Conservation (phyloP, 331 rosid species). For the Rosa hybrid region DNA sequence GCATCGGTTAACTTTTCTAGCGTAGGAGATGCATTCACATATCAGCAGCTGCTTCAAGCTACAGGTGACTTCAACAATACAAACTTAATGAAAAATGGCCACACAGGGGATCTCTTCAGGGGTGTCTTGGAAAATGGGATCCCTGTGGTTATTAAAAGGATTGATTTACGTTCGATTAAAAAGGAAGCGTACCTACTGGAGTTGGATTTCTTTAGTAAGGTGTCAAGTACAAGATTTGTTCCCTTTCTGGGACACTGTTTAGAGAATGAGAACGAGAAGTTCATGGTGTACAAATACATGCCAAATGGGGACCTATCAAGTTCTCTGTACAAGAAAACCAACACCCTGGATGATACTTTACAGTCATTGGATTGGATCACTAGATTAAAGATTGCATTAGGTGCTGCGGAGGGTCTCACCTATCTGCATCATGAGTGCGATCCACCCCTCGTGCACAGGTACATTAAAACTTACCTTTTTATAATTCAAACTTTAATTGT, state of each 20-base stretch:
- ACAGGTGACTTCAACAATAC: slow-evolving; percentile 57
- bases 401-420: slow-evolving; percentile 85
- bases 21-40: slow-evolving; percentile 68
- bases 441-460: slow-evolving; percentile 96
- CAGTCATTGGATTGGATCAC: slow-evolving; percentile 97
- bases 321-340: slow-evolving; percentile 58
- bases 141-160: slow-evolving; percentile 65
- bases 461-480: slow-evolving; percentile 27
- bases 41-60: slow-evolving; percentile 79
- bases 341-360: slow-evolving; percentile 57
- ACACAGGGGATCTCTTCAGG: slow-evolving; percentile 74
- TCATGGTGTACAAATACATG: slow-evolving; percentile 74
- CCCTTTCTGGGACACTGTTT: slow-evolving; percentile 83
- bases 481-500: background rate
- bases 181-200: slow-evolving; percentile 62
- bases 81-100: slow-evolving; percentile 78
- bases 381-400: slow-evolving; percentile 88
- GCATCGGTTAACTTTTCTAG: slow-evolving; percentile 51
- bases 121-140: slow-evolving; percentile 81
- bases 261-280: slow-evolving; percentile 83
- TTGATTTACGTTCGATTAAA: slow-evolving; percentile 49
- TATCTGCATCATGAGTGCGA: slow-evolving; percentile 84
- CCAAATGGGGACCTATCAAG: slow-evolving; percentile 85
- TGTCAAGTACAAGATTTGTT: slow-evolving; percentile 69
- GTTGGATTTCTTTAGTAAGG: slow-evolving; percentile 75